These are phyloP conservation scores for Clohesyomyces aquaticus DNA, from an alignment of 495 filamentous ascomycete species.

Conservation along the genomic window DNA sequence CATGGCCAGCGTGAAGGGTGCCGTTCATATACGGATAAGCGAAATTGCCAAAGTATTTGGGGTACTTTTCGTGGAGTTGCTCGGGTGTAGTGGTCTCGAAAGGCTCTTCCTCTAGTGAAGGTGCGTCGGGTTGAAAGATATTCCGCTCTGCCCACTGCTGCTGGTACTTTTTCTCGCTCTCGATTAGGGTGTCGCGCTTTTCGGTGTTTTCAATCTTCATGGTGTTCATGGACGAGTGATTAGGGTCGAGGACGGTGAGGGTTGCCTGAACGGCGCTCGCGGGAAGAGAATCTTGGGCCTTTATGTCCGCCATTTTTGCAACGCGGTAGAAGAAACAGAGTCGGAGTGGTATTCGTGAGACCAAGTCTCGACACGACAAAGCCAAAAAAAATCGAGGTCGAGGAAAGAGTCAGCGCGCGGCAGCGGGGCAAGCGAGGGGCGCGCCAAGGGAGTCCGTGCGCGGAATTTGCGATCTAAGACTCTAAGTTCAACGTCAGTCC, in stretches of 20 bases:
- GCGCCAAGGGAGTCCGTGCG: conserved; percentile 4
- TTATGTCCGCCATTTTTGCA: conserved; percentile 17
- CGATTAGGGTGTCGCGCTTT: conserved; percentile 86
- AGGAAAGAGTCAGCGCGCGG: neutral
- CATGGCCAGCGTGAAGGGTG: conserved; percentile 87
- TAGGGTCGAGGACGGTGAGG: conserved; percentile 61
- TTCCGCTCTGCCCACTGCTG: conserved; percentile 75
- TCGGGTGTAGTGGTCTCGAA: conserved; percentile 67
- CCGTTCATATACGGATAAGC: conserved; percentile 92
- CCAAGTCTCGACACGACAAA: too few relatives aligned
- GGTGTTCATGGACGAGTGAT: conserved; percentile 66
- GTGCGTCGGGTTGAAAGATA: conserved; percentile 85
- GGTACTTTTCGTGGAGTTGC: conserved; percentile 76
- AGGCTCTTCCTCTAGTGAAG: conserved; percentile 73
- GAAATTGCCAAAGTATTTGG: conserved; percentile 76
- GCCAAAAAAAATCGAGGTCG: too few relatives aligned
- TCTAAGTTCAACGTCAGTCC: conserved; percentile 6
- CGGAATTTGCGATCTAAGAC: neutral
- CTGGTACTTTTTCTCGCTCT: conserved; percentile 92
- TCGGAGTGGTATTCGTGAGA: neutral
- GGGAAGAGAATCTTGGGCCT: conserved; percentile 8
- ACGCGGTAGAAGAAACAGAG: neutral
- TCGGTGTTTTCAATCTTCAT: conserved; percentile 81
- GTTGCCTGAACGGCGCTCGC: conserved; percentile 58
- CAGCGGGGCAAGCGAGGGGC: neutral